Percentiles rank a stretch among this genome's conserved stretches.
phyloP scores from a whole-genome alignment of 1,284 basidiomycete genomes.

The Cryptococcus sp. region DNA sequence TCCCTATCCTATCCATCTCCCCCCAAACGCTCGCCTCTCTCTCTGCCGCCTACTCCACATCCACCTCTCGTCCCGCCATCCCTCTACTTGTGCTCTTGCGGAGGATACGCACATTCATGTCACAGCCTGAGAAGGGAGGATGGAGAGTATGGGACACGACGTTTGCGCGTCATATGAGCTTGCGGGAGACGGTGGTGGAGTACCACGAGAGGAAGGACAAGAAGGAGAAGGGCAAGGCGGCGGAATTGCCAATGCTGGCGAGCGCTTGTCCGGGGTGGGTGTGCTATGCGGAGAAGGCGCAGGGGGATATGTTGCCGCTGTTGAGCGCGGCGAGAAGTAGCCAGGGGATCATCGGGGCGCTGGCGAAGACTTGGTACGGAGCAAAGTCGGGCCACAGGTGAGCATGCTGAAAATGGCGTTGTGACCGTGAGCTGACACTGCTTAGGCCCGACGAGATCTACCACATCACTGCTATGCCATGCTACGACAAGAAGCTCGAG shows the following conservation, averaged over 20 bases:
- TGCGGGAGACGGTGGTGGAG: slow-evolving; percentile 78
- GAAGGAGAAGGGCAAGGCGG: slow-evolving; percentile 32
- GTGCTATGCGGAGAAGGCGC: slow-evolving; percentile 98
- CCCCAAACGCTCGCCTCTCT: slow-evolving; percentile 91
- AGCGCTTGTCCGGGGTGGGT: slow-evolving; percentile 99
- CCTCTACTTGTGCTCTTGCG: slow-evolving; percentile 62
- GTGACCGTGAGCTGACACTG: not conserved
- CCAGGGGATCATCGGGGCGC: slow-evolving; percentile 87
- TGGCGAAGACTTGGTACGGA: slow-evolving; percentile 84
- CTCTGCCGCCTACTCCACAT: slow-evolving; percentile 62
- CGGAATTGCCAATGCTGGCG: slow-evolving; percentile 77
- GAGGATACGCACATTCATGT: slow-evolving; percentile 62
- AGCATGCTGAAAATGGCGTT: slow-evolving; percentile 36
- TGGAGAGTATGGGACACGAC: slow-evolving; percentile 84
- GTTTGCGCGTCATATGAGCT: slow-evolving; percentile 82
- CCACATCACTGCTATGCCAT: slow-evolving; percentile 97
- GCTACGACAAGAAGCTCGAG: slow-evolving; percentile 99
- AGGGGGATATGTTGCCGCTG: slow-evolving; percentile 87
- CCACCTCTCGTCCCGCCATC: slow-evolving; percentile 37
- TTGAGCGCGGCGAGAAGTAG: slow-evolving; percentile 85
- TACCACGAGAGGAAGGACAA: slow-evolving; percentile 64
- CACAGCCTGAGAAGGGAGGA: slow-evolving; percentile 27
- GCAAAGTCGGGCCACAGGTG: slow-evolving; percentile 63
- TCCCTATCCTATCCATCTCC: slow-evolving; percentile 79
- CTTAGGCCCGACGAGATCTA: slow-evolving; percentile 77